These are phyloP conservation scores for Astragalus glycyphyllos DNA, from an alignment of 306 rosid species.

Conservation along the genomic window DNA sequence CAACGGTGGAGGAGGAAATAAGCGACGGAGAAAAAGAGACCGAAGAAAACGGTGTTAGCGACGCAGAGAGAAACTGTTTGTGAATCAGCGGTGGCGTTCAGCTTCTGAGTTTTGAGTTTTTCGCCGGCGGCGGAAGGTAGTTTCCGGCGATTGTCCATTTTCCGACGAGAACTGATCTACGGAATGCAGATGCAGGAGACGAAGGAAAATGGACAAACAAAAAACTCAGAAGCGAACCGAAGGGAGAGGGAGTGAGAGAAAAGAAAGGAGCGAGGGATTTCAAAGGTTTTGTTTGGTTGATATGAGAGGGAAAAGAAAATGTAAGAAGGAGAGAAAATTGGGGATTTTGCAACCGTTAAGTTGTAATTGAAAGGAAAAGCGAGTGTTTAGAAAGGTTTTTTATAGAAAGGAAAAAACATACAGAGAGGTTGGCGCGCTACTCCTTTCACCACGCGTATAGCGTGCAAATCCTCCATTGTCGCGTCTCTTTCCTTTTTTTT, in stretches of 20 bases:
- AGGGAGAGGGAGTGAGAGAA: neutral
- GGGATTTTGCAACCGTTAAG: constrained; percentile 1
- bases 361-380: constrained; percentile 32
- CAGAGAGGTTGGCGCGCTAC: constrained; percentile 17
- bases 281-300: constrained; percentile 20
- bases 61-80: constrained; percentile 60
- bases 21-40: constrained; percentile 78
- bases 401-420: neutral
- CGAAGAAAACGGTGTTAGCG: constrained; percentile 72
- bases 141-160: constrained; percentile 74
- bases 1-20: constrained; percentile 83
- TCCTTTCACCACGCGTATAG: constrained; percentile 43
- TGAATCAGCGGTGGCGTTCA: neutral
- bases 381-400: constrained; percentile 6
- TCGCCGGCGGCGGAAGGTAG: constrained; percentile 36
- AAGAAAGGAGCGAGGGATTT: neutral
- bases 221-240: constrained; percentile 26
- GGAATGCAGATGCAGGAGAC: constrained; percentile 24
- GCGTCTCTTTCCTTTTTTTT: neutral
- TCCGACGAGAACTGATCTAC: constrained; percentile 30
- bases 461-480: constrained; percentile 31
- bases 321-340: neutral
- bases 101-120: constrained; percentile 35
- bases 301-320: neutral
- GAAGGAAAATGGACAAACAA: constrained; percentile 30